These are phyloP conservation scores for Pseudozyma tsukubaensis DNA, from an alignment of 1,284 basidiomycete genomes.

Conservation along the genomic window DNA sequence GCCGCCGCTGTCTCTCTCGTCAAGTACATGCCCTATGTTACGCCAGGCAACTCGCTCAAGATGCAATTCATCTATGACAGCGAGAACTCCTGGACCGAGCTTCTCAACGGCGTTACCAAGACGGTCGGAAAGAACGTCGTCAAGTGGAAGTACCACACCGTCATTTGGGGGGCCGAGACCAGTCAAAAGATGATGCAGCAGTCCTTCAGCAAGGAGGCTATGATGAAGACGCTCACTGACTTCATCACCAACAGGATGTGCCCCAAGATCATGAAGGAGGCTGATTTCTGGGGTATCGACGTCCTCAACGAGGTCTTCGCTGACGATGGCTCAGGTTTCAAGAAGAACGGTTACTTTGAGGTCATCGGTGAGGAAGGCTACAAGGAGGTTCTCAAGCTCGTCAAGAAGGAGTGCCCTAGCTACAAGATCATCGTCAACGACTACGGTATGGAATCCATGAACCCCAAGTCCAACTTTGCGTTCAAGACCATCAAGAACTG, in stretches of 20 bases:
- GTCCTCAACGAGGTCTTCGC: conserved; percentile 50
- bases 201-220: conserved; percentile 41
- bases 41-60: conserved; percentile 39
- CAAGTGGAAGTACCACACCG: conserved; percentile 41
- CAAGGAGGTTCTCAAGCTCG: conserved; percentile 37
- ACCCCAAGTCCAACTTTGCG: conserved; percentile 41
- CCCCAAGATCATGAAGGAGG: conserved; percentile 49
- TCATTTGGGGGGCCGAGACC: conserved; percentile 42
- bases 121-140: conserved; percentile 7
- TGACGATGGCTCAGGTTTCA: conserved; percentile 41
- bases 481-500: conserved; percentile 50
- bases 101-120: conserved; percentile 21
- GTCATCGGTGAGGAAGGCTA: conserved; percentile 48
- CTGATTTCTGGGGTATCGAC: conserved; percentile 47
- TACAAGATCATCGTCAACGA: conserved; percentile 51
- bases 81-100: conserved; percentile 37
- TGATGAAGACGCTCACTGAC: conserved; percentile 49
- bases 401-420: conserved; percentile 39
- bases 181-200: conserved; percentile 39
- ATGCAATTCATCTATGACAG: conserved; percentile 34
- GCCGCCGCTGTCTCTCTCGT: conserved; percentile 10
- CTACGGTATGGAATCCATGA: conserved; percentile 38
- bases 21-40: conserved; percentile 30
- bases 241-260: conserved; percentile 44
- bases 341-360: conserved; percentile 49